These are phyloP conservation scores for Fremontodendron californicum DNA, from an alignment of 345 rosid genomes.

Conservation along the genomic window DNA sequence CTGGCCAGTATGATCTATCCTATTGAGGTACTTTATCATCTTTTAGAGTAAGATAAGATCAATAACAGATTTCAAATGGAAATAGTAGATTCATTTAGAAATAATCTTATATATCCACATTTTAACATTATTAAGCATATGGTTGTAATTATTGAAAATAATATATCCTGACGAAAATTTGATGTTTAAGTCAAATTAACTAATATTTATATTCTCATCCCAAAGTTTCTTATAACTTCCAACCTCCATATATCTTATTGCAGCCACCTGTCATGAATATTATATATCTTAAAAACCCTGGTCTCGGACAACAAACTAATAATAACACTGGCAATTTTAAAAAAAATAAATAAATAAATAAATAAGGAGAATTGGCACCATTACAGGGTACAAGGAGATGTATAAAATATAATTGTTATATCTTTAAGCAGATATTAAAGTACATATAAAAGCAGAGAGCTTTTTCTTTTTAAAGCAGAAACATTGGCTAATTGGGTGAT, in stretches of 20 bases:
- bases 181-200: neutral
- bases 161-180: neutral
- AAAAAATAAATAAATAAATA: no score
- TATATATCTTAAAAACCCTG: neutral
- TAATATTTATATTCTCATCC: neutral
- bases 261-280: neutral
- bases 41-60: neutral
- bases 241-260: conserved; percentile 7
- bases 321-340: neutral
- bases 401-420: neutral
- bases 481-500: neutral
- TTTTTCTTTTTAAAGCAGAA: neutral
- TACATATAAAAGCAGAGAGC: conserved; percentile 11
- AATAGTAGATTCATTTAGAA: neutral
- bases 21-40: neutral
- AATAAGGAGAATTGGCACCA: conserved; percentile 20
- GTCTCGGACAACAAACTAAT: neutral
- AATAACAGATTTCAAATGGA: neutral
- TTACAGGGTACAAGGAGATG: conserved; percentile 14
- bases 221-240: conserved; percentile 5
- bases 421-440: conserved; percentile 14
- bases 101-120: neutral
- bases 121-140: neutral
- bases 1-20: neutral
- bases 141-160: neutral